Conservation (phyloP, 495 filamentous ascomycete genomes). For the Penicillium chermesinum region DNA sequence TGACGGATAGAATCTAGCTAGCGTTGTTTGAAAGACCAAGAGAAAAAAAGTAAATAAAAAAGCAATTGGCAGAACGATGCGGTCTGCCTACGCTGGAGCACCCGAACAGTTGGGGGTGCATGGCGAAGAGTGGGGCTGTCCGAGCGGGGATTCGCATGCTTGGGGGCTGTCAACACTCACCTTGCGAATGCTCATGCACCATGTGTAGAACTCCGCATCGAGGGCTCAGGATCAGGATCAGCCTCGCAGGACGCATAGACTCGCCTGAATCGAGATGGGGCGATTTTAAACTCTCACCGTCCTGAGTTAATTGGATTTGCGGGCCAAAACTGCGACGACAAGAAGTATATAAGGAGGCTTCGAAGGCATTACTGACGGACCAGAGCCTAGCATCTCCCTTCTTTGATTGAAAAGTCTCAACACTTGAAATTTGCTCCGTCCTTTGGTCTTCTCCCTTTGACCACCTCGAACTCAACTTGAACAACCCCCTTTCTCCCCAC, state of each 20-base stretch:
- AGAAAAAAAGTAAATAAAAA: too few relatives aligned
- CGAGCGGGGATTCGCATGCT: neutral
- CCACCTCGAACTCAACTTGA: neutral
- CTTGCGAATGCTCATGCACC: neutral
- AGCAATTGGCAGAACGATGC: neutral
- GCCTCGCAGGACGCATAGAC: neutral
- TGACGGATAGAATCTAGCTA: too few relatives aligned
- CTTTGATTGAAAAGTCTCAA: neutral
- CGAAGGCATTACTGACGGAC: neutral
- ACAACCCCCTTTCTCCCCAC: neutral
- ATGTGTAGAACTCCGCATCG: neutral
- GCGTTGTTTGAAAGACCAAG: too few relatives aligned
- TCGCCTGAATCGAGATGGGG: neutral
- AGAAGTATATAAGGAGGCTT: neutral
- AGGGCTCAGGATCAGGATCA: neutral
- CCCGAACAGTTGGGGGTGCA: neutral
- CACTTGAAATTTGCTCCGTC: neutral
- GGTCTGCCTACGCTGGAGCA: neutral
- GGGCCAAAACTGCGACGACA: neutral
- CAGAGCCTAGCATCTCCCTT: neutral
- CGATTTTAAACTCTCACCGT: neutral
- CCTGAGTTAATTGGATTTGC: neutral
- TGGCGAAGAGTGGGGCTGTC: neutral
- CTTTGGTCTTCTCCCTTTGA: neutral
- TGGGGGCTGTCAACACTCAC: neutral